Evolutionary conservation across 805 yeast species (phyloP), one percentile per base, ranked within the genome.

Genomic region (Hagleromyces aurorensis): DNA sequence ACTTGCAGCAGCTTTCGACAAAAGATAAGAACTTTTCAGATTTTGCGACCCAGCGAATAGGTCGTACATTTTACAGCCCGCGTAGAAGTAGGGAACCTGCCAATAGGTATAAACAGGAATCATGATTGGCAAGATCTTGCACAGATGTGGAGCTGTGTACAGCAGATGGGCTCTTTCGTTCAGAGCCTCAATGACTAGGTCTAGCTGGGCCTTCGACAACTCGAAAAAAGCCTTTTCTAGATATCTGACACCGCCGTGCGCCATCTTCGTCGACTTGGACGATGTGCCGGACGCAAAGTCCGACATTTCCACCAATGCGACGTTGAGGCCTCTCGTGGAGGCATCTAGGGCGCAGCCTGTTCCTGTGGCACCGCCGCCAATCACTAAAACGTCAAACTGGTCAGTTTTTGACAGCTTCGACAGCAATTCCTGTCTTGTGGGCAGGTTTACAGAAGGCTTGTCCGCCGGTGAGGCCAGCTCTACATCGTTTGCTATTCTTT

Each of bases 321-420:
- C 95, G 50, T 84, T 82, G 44, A 86, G 71, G 27, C 96, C 96
- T 58, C 97, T 71, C 23, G 93, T 72, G 16, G 79, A 72, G 20
- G 96, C 96, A 60, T 87, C 97, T 24, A 87, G 64, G 1, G 96
- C 96, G 27, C 84, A 73, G 37, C 96, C 97, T 4, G 95, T 65
- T 40, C 97, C 97, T 10, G 91, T 78, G 21, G 96, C 96, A 54
- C 97, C 97, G 44, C 96, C 96, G 38, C 97, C 97, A 44, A 89
- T 76, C 44, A 87, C 68, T 41, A 87, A 61, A n/a, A 87, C 70
- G 54, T 89, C 96, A 77, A 51, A 78, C 69, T 30, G 70, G 57
- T 26, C 64, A 49, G 35, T 68, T 44, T 52, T 67, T 62, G 42
- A 34, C 35, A 78, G 53, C 36, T 66, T 67, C 4, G 64, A 48